Base-by-base conservation (phyloP, 2,329 filamentous ascomycete species). In the Thermomyces lanuginosus region DNA sequence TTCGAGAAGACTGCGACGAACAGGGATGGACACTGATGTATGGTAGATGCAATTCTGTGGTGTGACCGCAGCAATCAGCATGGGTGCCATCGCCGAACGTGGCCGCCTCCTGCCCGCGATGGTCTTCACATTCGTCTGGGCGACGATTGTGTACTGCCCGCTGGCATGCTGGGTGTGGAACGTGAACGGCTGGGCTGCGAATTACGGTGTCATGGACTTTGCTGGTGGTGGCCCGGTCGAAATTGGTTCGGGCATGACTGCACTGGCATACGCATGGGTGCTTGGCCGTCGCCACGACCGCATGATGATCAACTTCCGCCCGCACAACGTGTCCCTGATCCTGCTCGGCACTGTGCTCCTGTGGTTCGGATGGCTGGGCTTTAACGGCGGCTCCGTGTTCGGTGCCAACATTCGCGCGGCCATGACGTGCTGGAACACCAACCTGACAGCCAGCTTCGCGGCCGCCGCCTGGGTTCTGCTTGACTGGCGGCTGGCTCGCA, bases 281-380 rank as follows among this genome's bases (percentile, higher is more conserved):
- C 78, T 98, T 34, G 89, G 89, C 41, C 80, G 83, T 47, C 82
- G 89, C 40, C 89, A 93, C 61, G 86, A 95, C 63, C 89, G 83
- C 63, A 93, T 95, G 83, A 93, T 95, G 81, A 72, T 93, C 58
- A 95, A 95, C 69, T 95, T 95, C 70, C 81, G 89, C 41, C 89
- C 89, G 10, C 89, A 98, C 66, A 98, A 98, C 63, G 89, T 95
- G 40, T 92, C 84, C 4, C 70, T 95, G 46, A 92, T 98, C 58
- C 84, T 89, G 1, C 76, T 95, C 42, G 89, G 89, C 36, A 95
- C 89, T 3, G 70, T 92, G 38, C 70, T 98, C 44, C 81, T 98
- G 30, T 95, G 84, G 84, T 95, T 95, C 46, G 89, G 89, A 46
- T 98, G 89, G 89, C 66, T 98, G 38, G 89, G 84, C 29, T 98